Percentiles rank a stretch among this genome's conserved stretches.
Evolutionary conservation across 257 asterid species (phyloP).

Genomic region (Ajuga chamaepitys): DNA sequence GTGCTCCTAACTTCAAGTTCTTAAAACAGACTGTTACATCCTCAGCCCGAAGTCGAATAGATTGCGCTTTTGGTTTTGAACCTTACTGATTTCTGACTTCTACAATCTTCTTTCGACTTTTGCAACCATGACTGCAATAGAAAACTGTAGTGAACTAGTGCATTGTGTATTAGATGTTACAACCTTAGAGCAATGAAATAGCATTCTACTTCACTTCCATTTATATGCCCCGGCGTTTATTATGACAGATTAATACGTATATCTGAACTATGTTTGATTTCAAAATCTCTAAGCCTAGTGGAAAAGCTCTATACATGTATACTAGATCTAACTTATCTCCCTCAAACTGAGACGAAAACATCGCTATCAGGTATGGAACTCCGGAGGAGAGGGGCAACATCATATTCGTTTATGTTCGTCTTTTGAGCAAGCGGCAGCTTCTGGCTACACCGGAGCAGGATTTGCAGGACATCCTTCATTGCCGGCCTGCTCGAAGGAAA

Average conservation of each 20-base stretch:
- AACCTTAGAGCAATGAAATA: not conserved
- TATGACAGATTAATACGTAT: not conserved
- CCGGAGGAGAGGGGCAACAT: constrained; percentile 59
- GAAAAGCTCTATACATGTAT: not conserved
- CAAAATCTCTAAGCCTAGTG: not conserved
- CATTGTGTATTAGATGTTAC: too few species aligned
- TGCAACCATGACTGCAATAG: too few species aligned
- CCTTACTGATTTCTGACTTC: too few species aligned
- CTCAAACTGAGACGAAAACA: constrained; percentile 27
- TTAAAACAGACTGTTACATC: too few species aligned
- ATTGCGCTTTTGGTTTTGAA: too few species aligned
- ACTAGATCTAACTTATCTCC: not conserved
- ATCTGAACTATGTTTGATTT: not conserved
- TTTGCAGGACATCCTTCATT: constrained; percentile 59
- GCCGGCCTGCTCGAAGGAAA: constrained; percentile 66
- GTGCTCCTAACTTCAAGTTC: too few species aligned
- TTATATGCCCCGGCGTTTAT: not conserved
- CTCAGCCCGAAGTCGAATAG: too few species aligned
- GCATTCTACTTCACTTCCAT: not conserved
- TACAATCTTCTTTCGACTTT: too few species aligned
- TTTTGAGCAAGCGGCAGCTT: constrained; percentile 22
- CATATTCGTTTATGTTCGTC: constrained; percentile 31
- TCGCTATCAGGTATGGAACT: constrained; percentile 26
- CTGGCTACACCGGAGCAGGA: constrained; percentile 40
- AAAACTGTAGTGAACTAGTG: too few species aligned